Evolutionary conservation across 2,329 filamentous ascomycete genomes (phyloP).

Genomic region (Cladosporium sp.): DNA sequence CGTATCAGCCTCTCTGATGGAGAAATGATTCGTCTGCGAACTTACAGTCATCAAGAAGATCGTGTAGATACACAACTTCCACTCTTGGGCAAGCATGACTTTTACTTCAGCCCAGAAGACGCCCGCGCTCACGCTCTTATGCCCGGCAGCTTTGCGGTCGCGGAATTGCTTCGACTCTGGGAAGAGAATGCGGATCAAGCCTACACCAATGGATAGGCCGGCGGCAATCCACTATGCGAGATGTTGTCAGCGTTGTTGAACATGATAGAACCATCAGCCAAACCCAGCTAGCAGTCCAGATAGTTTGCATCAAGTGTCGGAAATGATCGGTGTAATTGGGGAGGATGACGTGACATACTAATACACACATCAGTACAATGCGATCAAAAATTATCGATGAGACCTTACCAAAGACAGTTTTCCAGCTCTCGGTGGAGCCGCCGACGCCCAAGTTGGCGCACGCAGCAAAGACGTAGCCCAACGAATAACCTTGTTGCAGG

Average conservation of each 20-base stretch:
- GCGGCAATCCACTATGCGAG: slow-evolving; percentile 61
- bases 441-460: slow-evolving; percentile 71
- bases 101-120: slow-evolving; percentile 67
- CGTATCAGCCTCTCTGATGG: neutral
- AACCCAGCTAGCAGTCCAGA: too few relatives aligned
- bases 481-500: slow-evolving; percentile 71
- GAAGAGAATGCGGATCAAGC: slow-evolving; percentile 62
- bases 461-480: slow-evolving; percentile 75
- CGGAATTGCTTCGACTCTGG: slow-evolving; percentile 73
- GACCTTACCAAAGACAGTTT: slow-evolving; percentile 42
- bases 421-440: slow-evolving; percentile 61
- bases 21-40: neutral
- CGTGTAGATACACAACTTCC: slow-evolving; percentile 74
- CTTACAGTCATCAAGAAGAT: slow-evolving; percentile 65
- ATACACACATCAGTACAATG: neutral
- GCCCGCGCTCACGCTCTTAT: slow-evolving; percentile 41
- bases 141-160: slow-evolving; percentile 60
- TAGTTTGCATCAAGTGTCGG: neutral
- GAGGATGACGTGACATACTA: neutral
- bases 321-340: neutral
- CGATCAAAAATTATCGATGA: too few relatives aligned
- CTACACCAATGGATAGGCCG: slow-evolving; percentile 64
- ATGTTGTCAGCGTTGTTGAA: neutral
- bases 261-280: too few relatives aligned
- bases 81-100: slow-evolving; percentile 64